These are phyloP conservation scores for Salix caprea DNA, from an alignment of 345 rosid genomes.

Conservation along the genomic window DNA sequence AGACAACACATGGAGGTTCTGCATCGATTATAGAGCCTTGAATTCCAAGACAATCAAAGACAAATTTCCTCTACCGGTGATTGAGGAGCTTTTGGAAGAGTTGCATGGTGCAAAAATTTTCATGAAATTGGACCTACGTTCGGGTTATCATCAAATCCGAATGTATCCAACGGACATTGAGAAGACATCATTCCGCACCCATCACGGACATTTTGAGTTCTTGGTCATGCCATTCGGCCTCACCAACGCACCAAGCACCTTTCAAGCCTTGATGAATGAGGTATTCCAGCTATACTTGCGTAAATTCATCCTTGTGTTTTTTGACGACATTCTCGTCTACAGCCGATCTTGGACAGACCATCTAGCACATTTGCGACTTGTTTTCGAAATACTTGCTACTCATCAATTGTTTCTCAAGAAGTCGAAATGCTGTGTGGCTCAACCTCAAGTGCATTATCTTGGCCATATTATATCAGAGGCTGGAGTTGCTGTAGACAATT, in stretches of 20 bases:
- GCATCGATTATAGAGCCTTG: neutral
- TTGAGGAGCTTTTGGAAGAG: neutral
- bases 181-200: neutral
- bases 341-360: rapidly evolving
- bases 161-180: neutral
- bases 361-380: rapidly evolving
- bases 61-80: too few relatives aligned
- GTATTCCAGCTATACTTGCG: neutral
- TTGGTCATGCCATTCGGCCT: neutral
- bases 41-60: neutral
- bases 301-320: neutral
- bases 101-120: neutral
- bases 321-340: neutral
- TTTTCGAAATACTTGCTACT: too few relatives aligned
- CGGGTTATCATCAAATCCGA: neutral
- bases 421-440: neutral
- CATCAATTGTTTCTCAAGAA: too few relatives aligned
- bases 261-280: neutral
- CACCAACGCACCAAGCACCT: neutral
- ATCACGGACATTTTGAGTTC: neutral
- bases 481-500: neutral
- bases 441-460: neutral
- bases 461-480: neutral
- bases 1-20: neutral
- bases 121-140: neutral